A percentile compares a stretch with the other conserved stretches of the same genome.
Conservation (phyloP, 352 stramenopile genomes). For the Halophytophthora polymorphica region DNA sequence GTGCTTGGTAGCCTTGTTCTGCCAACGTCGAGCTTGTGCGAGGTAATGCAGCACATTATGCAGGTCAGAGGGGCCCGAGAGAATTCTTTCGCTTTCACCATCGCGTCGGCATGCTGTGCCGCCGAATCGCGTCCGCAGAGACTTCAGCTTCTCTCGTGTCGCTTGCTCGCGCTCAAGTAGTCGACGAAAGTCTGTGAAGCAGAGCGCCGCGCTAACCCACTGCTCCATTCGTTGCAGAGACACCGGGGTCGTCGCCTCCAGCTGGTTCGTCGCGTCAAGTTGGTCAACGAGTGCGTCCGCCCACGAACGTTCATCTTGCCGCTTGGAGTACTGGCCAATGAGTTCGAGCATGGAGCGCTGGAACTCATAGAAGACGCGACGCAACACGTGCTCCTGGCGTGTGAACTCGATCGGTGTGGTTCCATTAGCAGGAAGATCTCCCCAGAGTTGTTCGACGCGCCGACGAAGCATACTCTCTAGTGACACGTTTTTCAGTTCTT, state of each 20-base stretch:
- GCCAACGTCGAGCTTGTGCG: constrained; percentile 8
- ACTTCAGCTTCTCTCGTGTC: constrained; percentile 26
- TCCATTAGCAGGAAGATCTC: constrained; percentile 24
- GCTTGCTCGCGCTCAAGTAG: constrained; percentile 25
- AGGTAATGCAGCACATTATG: constrained; percentile 8
- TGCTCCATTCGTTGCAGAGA: constrained; percentile 21
- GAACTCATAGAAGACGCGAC: constrained; percentile 22
- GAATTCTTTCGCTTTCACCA: neutral
- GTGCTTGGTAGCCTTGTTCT: neutral
- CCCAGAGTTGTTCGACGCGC: constrained; percentile 23
- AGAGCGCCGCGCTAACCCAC: constrained; percentile 28
- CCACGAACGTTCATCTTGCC: constrained; percentile 27
- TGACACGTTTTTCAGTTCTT: constrained; percentile 12
- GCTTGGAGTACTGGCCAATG: constrained; percentile 24
- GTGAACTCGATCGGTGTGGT: constrained; percentile 19
- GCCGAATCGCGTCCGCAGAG: constrained; percentile 21
- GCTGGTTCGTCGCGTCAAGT: constrained; percentile 1
- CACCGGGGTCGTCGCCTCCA: constrained; percentile 8
- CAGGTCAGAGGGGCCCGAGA: neutral
- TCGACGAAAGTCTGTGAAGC: constrained; percentile 22
- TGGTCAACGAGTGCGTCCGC: constrained; percentile 11
- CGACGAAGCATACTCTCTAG: constrained; percentile 19
- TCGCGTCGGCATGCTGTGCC: neutral
- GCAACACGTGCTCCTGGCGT: constrained; percentile 14
- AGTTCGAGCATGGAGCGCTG: constrained; percentile 28